Percentiles rank a stretch among this genome's conserved stretches.
These are phyloP conservation scores for Ceratocystis ficicola DNA, from an alignment of 2,329 filamentous ascomycete genomes.

Conservation along the genomic window DNA sequence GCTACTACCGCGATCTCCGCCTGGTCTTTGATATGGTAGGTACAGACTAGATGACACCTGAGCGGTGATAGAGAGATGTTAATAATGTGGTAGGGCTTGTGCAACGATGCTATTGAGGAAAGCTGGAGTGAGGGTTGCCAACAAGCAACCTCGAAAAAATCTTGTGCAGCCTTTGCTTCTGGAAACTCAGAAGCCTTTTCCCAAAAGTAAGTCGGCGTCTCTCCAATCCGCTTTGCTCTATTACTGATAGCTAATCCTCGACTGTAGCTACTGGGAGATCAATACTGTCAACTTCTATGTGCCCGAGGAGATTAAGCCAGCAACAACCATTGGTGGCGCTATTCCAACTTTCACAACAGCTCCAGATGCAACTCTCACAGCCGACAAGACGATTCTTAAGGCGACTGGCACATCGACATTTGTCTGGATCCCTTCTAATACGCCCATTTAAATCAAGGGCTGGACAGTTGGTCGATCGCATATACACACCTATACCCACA, in stretches of 20 bases:
- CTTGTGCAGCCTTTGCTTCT: slow-evolving; percentile 33
- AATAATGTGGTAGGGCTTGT: slow-evolving; percentile 45
- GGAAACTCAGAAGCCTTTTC: slow-evolving; percentile 9
- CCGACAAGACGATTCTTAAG: slow-evolving; percentile 12
- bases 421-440: background rate
- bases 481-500: background rate
- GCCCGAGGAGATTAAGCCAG: slow-evolving; percentile 19
- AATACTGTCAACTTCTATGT: slow-evolving; percentile 40
- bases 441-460: background rate
- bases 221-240: background rate
- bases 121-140: slow-evolving; percentile 30
- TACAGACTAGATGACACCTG: background rate
- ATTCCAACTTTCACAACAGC: slow-evolving; percentile 6
- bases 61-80: background rate
- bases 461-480: background rate
- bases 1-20: slow-evolving; percentile 54
- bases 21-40: slow-evolving; percentile 57
- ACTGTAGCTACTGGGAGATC: slow-evolving; percentile 42
- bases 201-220: slow-evolving; percentile 17
- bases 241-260: slow-evolving; percentile 24
- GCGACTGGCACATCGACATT: slow-evolving; percentile 15
- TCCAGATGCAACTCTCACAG: slow-evolving; percentile 12
- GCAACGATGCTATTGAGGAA: slow-evolving; percentile 57
- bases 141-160: slow-evolving; percentile 31
- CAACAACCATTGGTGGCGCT: slow-evolving; percentile 8